phyloP scores from a whole-genome alignment of 768 basidiomycete species.

The Auricularia sp. region DNA sequence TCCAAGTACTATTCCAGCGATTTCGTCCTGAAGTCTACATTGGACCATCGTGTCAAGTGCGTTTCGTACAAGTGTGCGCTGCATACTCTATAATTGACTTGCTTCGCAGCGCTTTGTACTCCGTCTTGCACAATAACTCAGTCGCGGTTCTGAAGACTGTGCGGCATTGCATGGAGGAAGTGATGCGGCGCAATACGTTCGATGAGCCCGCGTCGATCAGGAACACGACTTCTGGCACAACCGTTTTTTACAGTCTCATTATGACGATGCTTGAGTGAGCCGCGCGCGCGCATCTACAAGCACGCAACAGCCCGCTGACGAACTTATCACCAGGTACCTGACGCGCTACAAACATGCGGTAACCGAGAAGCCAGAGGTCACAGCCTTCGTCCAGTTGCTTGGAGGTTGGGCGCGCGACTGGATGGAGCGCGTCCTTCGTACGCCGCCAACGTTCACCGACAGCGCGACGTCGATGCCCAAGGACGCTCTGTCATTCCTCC shows the following conservation, averaged over 20 bases:
- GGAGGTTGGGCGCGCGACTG: conserved; percentile 39
- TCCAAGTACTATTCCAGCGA: conserved; percentile 49
- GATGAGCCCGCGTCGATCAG: conserved; percentile 16
- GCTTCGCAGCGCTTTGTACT: conserved; percentile 33
- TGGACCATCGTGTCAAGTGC: conserved; percentile 43
- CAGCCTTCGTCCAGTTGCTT: conserved; percentile 32
- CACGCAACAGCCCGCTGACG: background rate
- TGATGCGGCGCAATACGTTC: conserved; percentile 25
- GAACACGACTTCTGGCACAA: conserved; percentile 20
- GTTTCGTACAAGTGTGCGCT: conserved; percentile 6
- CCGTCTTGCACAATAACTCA: conserved; percentile 36
- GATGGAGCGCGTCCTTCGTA: conserved; percentile 29
- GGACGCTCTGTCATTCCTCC: conserved; percentile 28
- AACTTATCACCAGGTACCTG: conserved; percentile 31
- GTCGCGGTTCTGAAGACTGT: conserved; percentile 31
- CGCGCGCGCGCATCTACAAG: background rate
- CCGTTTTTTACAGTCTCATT: conserved; percentile 37
- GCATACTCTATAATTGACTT: background rate
- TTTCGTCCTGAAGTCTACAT: conserved; percentile 46
- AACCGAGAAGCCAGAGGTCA: conserved; percentile 35
- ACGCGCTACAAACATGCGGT: conserved; percentile 50
- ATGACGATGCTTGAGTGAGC: conserved; percentile 45
- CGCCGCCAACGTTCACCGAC: conserved; percentile 37
- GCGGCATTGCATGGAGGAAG: conserved; percentile 28
- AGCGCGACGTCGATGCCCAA: conserved; percentile 23